Evolutionary conservation across 2,329 filamentous ascomycete genomes (phyloP), one percentile per base, ranked within the genome.

Genomic region (Colletotrichum sp.): DNA sequence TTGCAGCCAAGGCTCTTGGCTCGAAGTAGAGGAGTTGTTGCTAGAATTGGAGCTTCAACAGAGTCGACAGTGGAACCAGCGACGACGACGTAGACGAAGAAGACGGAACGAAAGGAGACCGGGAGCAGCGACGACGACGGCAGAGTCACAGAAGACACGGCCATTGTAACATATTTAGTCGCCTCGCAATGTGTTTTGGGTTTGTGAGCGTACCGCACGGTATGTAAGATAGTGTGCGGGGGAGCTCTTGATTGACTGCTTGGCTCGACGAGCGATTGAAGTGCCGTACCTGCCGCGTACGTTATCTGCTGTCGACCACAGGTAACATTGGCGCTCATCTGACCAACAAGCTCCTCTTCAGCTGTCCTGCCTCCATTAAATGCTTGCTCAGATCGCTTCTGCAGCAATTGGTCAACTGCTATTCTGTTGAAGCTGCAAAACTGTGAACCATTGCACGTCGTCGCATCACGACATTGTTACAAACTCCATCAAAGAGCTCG

Each of bases 1-100:
- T 64, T 52, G 6, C 32, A 59, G 69, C 69, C 73, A 76, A 76
- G 69, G 18, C 12, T 49, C 69, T 76, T 76, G 73, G 73, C 69
- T 28, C 26, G 13, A 28, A 8, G 36, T 5, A 68, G 21, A 28
- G 28, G 44, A 8, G 65, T 30, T 36, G 13, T 68, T 21, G 49
- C 55, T 52, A 13, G 44, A 6, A 34, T 57, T 57, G 16, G 34
- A 49, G 62, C 36, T 66, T 66, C 15, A 24, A 26, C 9, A 21
- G 39, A 66, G 36, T 26, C 15, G 24, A 66, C 30, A 30, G 16
- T 15, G 26, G 28, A 62, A 32, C 3, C 57, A 30, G 57, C 15
- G 24, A 62, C 24, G 18, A 62, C 59, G 32, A 34, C 34, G 5
- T 9, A 12, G 44, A 13, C 6, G 44, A 49, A 44, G 18, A 44